phyloP scores from a whole-genome alignment of 2,329 filamentous ascomycete genomes.

The Trichoderma guizhouense region DNA sequence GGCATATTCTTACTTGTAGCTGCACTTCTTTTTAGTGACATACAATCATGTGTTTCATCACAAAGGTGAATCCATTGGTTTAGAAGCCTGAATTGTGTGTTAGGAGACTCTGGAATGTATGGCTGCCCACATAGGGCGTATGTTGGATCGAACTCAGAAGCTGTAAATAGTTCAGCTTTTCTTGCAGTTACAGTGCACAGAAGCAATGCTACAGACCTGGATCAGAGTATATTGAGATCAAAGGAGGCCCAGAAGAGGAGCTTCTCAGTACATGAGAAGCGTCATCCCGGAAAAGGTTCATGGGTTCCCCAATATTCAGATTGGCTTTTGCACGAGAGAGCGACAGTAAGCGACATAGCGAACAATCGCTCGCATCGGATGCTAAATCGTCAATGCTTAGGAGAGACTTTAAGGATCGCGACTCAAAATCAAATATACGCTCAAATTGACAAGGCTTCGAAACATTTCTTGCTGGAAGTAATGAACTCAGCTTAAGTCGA shows the following conservation, averaged over 20 bases:
- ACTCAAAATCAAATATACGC: background rate
- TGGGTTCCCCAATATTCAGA: background rate
- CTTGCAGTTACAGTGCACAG: background rate
- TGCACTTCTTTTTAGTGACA: background rate
- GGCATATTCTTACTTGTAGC: background rate
- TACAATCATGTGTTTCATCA: background rate
- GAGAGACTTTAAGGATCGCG: background rate
- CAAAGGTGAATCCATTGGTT: background rate
- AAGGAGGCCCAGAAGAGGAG: background rate
- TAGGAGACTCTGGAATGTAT: background rate
- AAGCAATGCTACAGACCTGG: background rate
- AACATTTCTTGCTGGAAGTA: background rate
- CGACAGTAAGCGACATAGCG: background rate
- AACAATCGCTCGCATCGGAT: background rate
- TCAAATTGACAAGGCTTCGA: background rate
- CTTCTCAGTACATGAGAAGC: background rate
- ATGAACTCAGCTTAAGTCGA: background rate
- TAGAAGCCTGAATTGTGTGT: background rate
- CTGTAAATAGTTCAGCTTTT: background rate
- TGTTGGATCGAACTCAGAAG: background rate
- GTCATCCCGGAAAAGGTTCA: background rate
- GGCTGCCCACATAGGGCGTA: background rate
- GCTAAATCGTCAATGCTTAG: background rate
- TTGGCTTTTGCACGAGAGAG: background rate
- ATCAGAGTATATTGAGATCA: background rate